A percentile compares a stretch with the other conserved stretches of the same genome.
These are phyloP conservation scores for bread wheat (Triticum aestivum) DNA, from an alignment of 176 grass and related monocot species.

Conservation along the genomic window DNA sequence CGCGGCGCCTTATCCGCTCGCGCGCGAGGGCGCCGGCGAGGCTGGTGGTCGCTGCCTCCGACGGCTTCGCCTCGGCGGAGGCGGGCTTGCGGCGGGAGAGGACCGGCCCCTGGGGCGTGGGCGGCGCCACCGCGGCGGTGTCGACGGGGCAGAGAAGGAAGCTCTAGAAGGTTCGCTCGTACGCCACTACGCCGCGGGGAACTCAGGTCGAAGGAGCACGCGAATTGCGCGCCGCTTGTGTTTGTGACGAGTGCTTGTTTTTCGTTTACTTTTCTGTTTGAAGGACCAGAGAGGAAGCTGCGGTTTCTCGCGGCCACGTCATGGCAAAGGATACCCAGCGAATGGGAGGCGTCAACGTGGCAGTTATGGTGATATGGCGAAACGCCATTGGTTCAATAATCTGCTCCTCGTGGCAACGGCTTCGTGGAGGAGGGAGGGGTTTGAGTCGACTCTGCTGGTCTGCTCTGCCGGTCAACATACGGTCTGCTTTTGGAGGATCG, in stretches of 20 bases:
- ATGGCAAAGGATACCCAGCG: neutral
- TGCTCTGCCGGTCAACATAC: neutral
- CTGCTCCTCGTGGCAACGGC: neutral
- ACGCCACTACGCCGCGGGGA: neutral
- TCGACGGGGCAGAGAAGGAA: neutral
- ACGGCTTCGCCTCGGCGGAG: neutral
- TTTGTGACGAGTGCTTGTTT: neutral
- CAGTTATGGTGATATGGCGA: neutral
- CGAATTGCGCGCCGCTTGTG: neutral
- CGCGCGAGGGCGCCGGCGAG: constrained; percentile 36
- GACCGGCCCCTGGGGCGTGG: constrained; percentile 42
- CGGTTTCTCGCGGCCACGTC: constrained; percentile 27
- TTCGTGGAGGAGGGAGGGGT: neutral
- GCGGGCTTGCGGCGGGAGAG: constrained; percentile 53
- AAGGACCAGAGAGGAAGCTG: neutral
- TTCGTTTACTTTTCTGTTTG: neutral
- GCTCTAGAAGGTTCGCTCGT: constrained; percentile 12
- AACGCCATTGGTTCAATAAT: neutral
- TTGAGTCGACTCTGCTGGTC: neutral
- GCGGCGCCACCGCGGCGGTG: constrained; percentile 57
- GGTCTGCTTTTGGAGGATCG: neutral
- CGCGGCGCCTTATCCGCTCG: constrained; percentile 27
- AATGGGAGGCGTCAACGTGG: constrained; percentile 32
- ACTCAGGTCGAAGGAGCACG: neutral
- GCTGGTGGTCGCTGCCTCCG: constrained; percentile 8